Evolutionary conservation across 345 rosid genomes (phyloP).

Genomic region (Salix brachista): DNA sequence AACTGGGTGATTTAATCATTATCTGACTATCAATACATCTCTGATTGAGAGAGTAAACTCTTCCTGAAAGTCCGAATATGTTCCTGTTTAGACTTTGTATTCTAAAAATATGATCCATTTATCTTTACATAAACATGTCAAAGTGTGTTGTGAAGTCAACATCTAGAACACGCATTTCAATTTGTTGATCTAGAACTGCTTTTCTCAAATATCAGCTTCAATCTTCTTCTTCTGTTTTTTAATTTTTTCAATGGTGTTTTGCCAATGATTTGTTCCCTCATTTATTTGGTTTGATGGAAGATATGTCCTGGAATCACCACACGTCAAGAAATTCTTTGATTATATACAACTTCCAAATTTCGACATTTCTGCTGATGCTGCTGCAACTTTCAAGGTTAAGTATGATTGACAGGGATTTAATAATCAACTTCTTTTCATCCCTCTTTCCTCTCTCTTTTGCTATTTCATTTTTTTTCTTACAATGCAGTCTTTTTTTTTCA

Average conservation of each 20-base stretch:
- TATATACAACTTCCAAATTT: slow-evolving; percentile 94
- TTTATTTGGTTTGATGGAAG: slow-evolving; percentile 37
- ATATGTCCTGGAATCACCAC: slow-evolving; percentile 80
- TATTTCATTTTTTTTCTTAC: background rate
- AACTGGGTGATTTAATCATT: background rate
- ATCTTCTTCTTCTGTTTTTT: background rate
- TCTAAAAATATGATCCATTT: background rate
- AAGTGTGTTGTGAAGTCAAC: background rate
- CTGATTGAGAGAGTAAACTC: background rate
- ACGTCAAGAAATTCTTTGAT: slow-evolving; percentile 86
- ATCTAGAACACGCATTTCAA: background rate
- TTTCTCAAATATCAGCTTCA: background rate
- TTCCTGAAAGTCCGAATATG: background rate
- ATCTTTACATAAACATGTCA: background rate
- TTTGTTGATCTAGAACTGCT: background rate
- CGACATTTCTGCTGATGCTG: slow-evolving; percentile 97
- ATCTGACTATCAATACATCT: background rate
- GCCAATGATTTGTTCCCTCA: background rate
- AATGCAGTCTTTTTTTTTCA: background rate
- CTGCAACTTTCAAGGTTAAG: slow-evolving; percentile 91
- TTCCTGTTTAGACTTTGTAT: background rate
- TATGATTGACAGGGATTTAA: slow-evolving; percentile 1
- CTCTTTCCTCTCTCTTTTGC: background rate
- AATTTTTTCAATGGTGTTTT: background rate
- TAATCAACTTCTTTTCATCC: background rate